Percentiles rank a stretch among this genome's conserved stretches.
Evolutionary conservation across 2,329 filamentous ascomycete genomes (phyloP).

Genomic region (Penicillium sp.): DNA sequence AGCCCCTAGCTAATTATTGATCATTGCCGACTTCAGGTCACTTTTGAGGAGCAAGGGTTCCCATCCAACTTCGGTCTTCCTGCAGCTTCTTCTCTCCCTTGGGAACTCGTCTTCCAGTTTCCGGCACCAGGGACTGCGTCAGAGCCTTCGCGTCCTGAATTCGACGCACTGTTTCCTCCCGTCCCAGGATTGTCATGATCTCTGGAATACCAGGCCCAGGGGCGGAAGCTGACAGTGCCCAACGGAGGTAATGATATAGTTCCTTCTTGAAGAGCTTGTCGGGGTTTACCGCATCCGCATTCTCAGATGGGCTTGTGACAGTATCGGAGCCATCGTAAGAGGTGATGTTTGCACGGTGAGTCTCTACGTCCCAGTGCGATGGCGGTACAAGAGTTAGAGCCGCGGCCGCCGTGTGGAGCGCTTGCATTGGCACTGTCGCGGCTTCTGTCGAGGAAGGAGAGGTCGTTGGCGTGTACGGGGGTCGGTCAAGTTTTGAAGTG

Average conservation of each 20-base stretch:
- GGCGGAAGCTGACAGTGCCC: conserved; percentile 56
- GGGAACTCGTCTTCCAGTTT: conserved; percentile 23
- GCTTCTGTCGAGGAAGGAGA: conserved; percentile 17
- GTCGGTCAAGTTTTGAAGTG: conserved; percentile 35
- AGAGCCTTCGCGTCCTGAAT: conserved; percentile 44
- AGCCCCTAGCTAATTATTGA: neutral
- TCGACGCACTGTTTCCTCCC: conserved; percentile 51
- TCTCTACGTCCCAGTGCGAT: conserved; percentile 43
- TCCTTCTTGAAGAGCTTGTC: conserved; percentile 47
- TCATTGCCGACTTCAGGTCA: neutral
- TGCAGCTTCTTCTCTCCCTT: conserved; percentile 16
- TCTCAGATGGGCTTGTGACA: conserved; percentile 23
- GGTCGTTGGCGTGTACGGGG: conserved; percentile 26
- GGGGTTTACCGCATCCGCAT: conserved; percentile 24
- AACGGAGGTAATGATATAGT: conserved; percentile 59
- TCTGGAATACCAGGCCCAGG: conserved; percentile 57
- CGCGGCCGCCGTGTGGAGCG: conserved; percentile 48
- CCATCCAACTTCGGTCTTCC: conserved; percentile 40
- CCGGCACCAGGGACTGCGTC: conserved; percentile 28
- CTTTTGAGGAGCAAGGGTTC: conserved; percentile 31
- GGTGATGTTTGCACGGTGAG: conserved; percentile 44
- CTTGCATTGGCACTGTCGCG: conserved; percentile 34
- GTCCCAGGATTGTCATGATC: conserved; percentile 59
- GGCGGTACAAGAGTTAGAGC: conserved; percentile 47
- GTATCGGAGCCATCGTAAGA: conserved; percentile 34